These are phyloP conservation scores for Syzygium malaccense DNA, from an alignment of 441 rosid genomes.

Conservation along the genomic window DNA sequence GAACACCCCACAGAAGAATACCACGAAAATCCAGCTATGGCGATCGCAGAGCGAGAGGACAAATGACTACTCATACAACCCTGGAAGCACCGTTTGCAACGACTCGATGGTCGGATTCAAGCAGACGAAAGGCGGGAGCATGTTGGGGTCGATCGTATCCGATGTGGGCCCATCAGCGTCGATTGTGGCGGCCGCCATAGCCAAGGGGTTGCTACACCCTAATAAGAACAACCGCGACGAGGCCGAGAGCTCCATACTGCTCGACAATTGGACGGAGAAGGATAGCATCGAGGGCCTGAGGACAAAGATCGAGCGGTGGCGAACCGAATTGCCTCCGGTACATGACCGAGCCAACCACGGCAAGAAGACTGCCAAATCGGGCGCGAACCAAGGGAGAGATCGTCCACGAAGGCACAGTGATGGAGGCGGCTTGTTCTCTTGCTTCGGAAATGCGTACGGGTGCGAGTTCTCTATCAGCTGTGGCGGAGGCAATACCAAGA, in stretches of 20 bases:
- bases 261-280: slow-evolving; percentile 31
- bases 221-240: slow-evolving; percentile 9
- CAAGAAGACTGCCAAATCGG: neutral
- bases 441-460: slow-evolving; percentile 72
- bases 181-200: slow-evolving; percentile 88
- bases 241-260: slow-evolving; percentile 35
- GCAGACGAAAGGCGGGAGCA: slow-evolving; percentile 25
- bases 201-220: slow-evolving; percentile 54
- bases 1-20: neutral
- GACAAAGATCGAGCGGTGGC: slow-evolving; percentile 68
- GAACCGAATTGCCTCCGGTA: slow-evolving; percentile 39
- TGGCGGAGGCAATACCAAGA: slow-evolving; percentile 37
- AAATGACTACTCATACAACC: neutral
- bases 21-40: slow-evolving; percentile 18
- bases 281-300: slow-evolving; percentile 55
- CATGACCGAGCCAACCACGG: slow-evolving; percentile 3
- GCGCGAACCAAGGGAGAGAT: slow-evolving; percentile 10
- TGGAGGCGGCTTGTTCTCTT: slow-evolving; percentile 52
- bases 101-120: slow-evolving; percentile 9
- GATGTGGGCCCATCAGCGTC: slow-evolving; percentile 96
- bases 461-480: slow-evolving; percentile 80
- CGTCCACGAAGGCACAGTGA: slow-evolving; percentile 19
- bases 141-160: slow-evolving; percentile 48
- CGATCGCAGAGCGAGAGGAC: slow-evolving; percentile 65
- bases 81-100: slow-evolving; percentile 3